phyloP scores from a whole-genome alignment of 164 flowering plant genomes.

The Nymphaea colorata region DNA sequence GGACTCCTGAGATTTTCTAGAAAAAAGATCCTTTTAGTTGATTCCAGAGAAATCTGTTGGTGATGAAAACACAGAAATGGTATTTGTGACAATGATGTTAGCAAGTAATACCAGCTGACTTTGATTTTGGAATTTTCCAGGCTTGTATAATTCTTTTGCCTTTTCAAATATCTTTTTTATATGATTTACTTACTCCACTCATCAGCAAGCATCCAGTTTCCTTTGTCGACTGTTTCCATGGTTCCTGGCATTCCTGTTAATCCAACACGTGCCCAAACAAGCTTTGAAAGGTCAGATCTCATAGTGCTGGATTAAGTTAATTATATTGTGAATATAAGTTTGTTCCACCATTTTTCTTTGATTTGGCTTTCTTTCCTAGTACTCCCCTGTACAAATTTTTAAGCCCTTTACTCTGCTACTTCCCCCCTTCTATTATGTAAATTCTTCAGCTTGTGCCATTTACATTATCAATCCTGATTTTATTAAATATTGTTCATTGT shows the following conservation, averaged over 20 bases:
- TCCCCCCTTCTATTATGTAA: not conserved
- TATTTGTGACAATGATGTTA: too few relatives aligned
- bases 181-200: slow-evolving; percentile 76
- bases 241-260: slow-evolving; percentile 77
- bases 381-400: not conserved
- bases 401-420: not conserved
- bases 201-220: slow-evolving; percentile 57
- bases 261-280: slow-evolving; percentile 91
- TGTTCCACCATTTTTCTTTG: slow-evolving; percentile 8
- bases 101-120: too few relatives aligned
- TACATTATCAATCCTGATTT: not conserved
- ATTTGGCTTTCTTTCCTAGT: not conserved
- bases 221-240: slow-evolving; percentile 56
- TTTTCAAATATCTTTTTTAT: not conserved
- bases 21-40: too few relatives aligned
- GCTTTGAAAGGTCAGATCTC: not conserved
- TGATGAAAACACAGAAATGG: too few relatives aligned
- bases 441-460: not conserved
- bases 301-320: not conserved
- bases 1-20: too few relatives aligned
- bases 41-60: too few relatives aligned
- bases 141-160: too few relatives aligned
- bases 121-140: too few relatives aligned
- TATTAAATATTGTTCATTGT: too few relatives aligned
- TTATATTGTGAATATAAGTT: slow-evolving; percentile 80